Evolutionary conservation across 371 early-diverging fungal genomes (phyloP).

Genomic region (Apophysomyces variabilis): DNA sequence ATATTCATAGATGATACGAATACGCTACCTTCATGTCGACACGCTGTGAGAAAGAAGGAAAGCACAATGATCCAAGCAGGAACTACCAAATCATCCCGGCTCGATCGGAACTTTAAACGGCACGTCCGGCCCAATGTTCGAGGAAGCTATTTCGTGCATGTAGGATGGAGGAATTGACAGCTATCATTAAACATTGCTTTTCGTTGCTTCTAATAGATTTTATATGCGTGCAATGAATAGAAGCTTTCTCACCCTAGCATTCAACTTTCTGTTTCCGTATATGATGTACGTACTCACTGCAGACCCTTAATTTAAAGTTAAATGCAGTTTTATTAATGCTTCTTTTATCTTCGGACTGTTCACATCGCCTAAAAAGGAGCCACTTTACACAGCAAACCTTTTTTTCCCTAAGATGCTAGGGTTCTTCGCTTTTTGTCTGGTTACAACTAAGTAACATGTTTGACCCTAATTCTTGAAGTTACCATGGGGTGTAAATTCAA

Average conservation of each 20-base stretch:
- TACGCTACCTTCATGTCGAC: slow-evolving; percentile 12
- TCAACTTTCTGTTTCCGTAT: no score
- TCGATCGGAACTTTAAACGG: neutral
- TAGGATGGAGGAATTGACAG: no score
- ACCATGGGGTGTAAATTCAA: slow-evolving; percentile 54
- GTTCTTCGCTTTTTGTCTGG: neutral
- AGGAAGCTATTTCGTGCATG: no score
- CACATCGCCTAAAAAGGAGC: neutral
- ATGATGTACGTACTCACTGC: neutral
- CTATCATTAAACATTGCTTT: no score
- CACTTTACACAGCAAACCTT: neutral
- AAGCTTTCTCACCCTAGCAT: no score
- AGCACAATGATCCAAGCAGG: neutral
- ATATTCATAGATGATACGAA: slow-evolving; percentile 2
- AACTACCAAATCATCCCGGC: neutral
- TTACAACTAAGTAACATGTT: neutral
- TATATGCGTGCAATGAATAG: no score
- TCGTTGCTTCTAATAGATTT: no score
- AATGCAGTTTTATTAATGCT: slow-evolving; percentile 11
- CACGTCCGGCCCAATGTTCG: neutral
- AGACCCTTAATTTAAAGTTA: neutral
- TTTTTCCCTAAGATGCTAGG: neutral
- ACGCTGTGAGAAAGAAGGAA: slow-evolving; percentile 12
- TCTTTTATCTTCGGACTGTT: neutral
- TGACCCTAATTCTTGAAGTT: slow-evolving; percentile 20